Conservation (phyloP, 768 basidiomycete genomes). For the Leccinum pellstonianum region DNA sequence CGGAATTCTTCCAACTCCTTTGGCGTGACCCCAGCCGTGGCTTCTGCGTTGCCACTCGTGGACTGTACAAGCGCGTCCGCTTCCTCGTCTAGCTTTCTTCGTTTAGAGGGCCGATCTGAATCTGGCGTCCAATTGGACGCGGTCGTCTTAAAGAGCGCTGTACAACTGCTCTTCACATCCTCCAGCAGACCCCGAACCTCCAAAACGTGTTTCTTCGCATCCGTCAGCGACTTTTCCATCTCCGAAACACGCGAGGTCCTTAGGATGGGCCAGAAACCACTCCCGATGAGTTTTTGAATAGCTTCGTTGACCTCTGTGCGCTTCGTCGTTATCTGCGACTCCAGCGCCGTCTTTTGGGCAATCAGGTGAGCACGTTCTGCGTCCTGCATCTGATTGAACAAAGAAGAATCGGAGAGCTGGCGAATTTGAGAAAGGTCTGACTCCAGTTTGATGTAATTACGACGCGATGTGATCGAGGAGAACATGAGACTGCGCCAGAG, state of each 20-base stretch:
- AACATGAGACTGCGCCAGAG: conserved; percentile 35
- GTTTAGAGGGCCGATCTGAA: conserved; percentile 28
- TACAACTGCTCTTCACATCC: conserved; percentile 24
- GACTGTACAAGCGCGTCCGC: background rate
- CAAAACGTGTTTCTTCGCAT: conserved; percentile 30
- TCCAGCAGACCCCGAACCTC: conserved; percentile 29
- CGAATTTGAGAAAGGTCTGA: conserved; percentile 32
- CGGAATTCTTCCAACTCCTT: conserved; percentile 27
- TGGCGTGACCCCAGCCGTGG: conserved; percentile 2
- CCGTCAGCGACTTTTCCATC: conserved; percentile 23
- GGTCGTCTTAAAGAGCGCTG: conserved; percentile 22
- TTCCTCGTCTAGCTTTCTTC: conserved; percentile 23
- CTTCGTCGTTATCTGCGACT: conserved; percentile 28
- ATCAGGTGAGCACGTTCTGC: conserved; percentile 24
- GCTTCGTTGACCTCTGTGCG: conserved; percentile 33
- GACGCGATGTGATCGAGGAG: conserved; percentile 33
- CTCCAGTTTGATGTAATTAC: conserved; percentile 33
- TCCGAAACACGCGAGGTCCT: conserved; percentile 25
- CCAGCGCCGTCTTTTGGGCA: conserved; percentile 23
- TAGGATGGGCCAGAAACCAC: conserved; percentile 42
- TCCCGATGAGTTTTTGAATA: conserved; percentile 32
- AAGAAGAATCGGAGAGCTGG: conserved; percentile 26
- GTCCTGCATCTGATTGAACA: conserved; percentile 24
- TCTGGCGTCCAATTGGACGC: conserved; percentile 11
- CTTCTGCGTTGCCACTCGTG: background rate